Percentiles rank a stretch among this genome's conserved stretches.
Conservation (phyloP, 1,139 yeast genomes). For the Zygoascus hellenicus region DNA sequence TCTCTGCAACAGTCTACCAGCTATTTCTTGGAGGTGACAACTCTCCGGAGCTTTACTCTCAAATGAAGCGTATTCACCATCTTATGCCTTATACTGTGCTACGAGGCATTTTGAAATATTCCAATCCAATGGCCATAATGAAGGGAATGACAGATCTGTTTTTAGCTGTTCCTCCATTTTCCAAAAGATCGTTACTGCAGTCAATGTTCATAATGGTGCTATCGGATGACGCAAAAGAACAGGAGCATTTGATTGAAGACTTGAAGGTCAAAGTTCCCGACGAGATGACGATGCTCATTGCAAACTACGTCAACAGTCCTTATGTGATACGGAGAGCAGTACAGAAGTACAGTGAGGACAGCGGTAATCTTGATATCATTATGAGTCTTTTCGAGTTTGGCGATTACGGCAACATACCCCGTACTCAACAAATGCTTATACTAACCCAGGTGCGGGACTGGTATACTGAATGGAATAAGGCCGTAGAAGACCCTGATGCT, state of each 20-base stretch:
- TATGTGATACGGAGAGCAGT: constrained; percentile 22
- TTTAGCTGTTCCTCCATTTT: constrained; percentile 65
- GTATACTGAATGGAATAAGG: constrained; percentile 39
- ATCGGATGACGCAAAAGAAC: constrained; percentile 71
- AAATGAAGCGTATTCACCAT: constrained; percentile 61
- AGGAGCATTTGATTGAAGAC: constrained; percentile 49
- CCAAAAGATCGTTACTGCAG: constrained; percentile 62
- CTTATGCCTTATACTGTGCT: constrained; percentile 72
- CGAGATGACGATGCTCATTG: constrained; percentile 27
- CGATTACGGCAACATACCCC: constrained; percentile 1
- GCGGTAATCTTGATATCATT: constrained; percentile 13
- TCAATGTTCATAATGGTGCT: constrained; percentile 66
- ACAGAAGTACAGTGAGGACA: constrained; percentile 11
- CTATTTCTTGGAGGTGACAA: constrained; percentile 73
- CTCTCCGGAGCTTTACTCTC: constrained; percentile 65
- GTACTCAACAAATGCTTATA: constrained; percentile 3
- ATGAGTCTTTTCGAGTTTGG: constrained; percentile 13
- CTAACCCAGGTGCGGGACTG: constrained; percentile 25
- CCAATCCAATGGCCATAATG: constrained; percentile 81
- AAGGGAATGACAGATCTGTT: constrained; percentile 71
- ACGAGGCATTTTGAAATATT: constrained; percentile 66
- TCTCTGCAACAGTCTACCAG: constrained; percentile 79
- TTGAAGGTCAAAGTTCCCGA: constrained; percentile 39
- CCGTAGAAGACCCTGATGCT: constrained; percentile 18
- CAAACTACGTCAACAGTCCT: constrained; percentile 27